phyloP scores from a whole-genome alignment of 2,329 filamentous ascomycete species.

The Aspergillus alliaceus region DNA sequence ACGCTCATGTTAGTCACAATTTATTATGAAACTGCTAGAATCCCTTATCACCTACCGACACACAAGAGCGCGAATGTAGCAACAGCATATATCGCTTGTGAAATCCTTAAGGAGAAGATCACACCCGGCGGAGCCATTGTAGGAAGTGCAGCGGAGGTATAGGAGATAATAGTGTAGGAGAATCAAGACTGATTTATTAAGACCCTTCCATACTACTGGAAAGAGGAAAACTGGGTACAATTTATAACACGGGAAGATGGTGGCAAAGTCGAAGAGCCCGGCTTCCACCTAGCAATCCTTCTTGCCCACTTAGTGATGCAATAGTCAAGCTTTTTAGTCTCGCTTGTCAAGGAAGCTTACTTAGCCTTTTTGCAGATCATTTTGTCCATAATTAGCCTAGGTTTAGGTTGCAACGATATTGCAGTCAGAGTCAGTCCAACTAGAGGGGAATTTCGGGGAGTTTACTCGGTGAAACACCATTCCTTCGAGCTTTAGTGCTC shows the following conservation, averaged over 20 bases:
- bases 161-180: background rate
- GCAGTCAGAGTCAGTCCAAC: background rate
- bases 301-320: background rate
- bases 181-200: too few species aligned
- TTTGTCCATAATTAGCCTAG: background rate
- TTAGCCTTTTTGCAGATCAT: background rate
- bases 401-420: background rate
- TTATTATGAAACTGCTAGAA: rapidly evolving
- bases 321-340: background rate
- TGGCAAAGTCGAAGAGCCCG: background rate
- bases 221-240: background rate
- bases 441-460: background rate
- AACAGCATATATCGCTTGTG: background rate
- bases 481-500: background rate
- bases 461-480: background rate
- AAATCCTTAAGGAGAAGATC: background rate
- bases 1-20: background rate
- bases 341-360: background rate
- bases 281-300: background rate
- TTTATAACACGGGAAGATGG: background rate
- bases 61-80: background rate
- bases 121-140: background rate
- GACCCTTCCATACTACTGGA: background rate
- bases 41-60: background rate
- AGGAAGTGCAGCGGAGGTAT: background rate